Base-by-base conservation (phyloP, 305 asterid species). In the Rubia balearica region DNA sequence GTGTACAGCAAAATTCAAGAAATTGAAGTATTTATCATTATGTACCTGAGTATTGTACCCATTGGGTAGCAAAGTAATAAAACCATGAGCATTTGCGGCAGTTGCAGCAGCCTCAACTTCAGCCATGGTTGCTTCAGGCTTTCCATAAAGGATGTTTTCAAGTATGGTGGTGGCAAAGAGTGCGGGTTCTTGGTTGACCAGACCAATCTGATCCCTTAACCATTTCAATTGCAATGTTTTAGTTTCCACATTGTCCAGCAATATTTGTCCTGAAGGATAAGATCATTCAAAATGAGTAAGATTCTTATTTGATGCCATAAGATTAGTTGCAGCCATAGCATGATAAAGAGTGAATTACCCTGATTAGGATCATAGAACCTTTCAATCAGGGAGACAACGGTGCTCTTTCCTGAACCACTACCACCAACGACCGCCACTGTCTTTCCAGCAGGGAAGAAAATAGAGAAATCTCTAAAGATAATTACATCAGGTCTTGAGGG, bases 131-230 rank as follows among this genome's bases (percentile, higher is more conserved):
- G 99, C 99, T 60, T 89, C 96, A 13, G 96, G 87, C 81, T 92
- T 95, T 69, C 99, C 99, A 19, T 95, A 92, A 4, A 95, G 78
- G 75, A 95, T 95, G 77, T 95, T 95, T 68, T 95, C 99, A 30
- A 90, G 96, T 71, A 95, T 92, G 5, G 98, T 88, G 77, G 99
- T 95, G 55, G 99, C 99, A 76, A 95, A 95, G 53, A 95, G 92
- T 0, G 99, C 96, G 0, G 99, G 99, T 80, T 95, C 99, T 88
- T 95, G 99, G 78, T 95, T 95, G 81, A 95, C 99, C 76, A 95
- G 84, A 63, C 99, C 98, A 8, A 90, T 92, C 74, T 95, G 98
- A 82, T 89, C 89, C 36, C 99, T 81, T 82, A 95, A 69, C 99
- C 99, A 92, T 73, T 88, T 81, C 74, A 95, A 84, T 75, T 92